Evolutionary conservation across 2,329 filamentous ascomycete genomes (phyloP), one percentile per base, ranked within the genome.

Genomic region (Neonectria punicea): DNA sequence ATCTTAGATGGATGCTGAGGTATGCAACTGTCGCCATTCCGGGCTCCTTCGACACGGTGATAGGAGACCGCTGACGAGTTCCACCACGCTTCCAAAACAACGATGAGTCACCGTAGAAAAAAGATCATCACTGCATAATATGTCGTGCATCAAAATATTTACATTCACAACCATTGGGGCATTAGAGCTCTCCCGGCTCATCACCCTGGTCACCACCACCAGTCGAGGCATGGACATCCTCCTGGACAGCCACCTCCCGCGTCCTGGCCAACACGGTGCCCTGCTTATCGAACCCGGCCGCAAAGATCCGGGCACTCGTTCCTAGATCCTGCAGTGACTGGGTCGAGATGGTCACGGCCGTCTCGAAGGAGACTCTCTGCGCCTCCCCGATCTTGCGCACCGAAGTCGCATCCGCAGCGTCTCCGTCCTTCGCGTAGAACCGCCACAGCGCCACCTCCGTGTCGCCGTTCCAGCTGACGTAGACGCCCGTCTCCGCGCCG

Each of bases 401-500:
- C 34, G 56, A 57, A 25, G 49, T 67, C 10, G 53, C 44, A 14
- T 55, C 49, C 11, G 34, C 53, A 13, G 36, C 14, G 30, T 54
- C 61, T 13, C 57, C 61, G 43, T 62, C 55, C 20, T 59, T 47
- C 18, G 41, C 55, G 53, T 63, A 66, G 66, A 68, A 68, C 25
- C 63, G 58, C 63, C 66, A 68, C 25, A 55, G 44, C 25, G n/a
- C 34, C 18, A 66, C 60, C 49, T 64, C 60, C 3, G 63, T 68
- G 43, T 66, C 66, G 20, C 66, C 66, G 60, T 68, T 68, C 66
- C 66, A 68, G 58, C 56, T 63, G 11, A 66, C 66, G 28, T 57
- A 66, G 9, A 68, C 53, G 25, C 43, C 58, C 16, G 43, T 25
- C 32, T 57, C 43, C 14, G 53, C 25, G 22, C 39, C 50, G 58